phyloP scores from a whole-genome alignment of 768 basidiomycete genomes.

The Phlebiopsis flavidoalba region DNA sequence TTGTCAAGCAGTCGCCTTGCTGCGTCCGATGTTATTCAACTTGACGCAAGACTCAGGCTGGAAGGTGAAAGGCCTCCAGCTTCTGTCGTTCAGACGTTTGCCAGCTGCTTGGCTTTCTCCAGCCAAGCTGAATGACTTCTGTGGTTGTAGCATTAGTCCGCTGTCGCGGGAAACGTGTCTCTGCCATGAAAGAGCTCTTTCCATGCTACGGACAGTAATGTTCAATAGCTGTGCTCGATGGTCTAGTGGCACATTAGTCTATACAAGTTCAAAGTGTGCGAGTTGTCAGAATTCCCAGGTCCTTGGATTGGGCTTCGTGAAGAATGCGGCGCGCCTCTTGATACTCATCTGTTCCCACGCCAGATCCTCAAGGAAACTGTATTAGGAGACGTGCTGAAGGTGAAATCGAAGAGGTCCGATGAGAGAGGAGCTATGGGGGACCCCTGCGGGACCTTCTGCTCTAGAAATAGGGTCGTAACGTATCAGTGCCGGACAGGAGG shows the following conservation, averaged over 20 bases:
- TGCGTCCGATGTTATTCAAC: slow-evolving; percentile 93
- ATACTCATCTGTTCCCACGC: slow-evolving; percentile 90
- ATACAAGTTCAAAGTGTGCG: neutral
- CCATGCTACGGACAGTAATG: slow-evolving; percentile 87
- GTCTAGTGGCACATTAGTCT: slow-evolving; percentile 45
- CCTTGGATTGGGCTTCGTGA: slow-evolving; percentile 86
- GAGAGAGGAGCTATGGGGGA: slow-evolving; percentile 95
- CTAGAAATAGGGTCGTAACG: slow-evolving; percentile 51
- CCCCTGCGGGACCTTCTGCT: slow-evolving; percentile 73
- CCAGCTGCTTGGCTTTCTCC: slow-evolving; percentile 77
- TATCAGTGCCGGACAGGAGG: neutral
- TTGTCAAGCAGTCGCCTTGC: slow-evolving; percentile 88
- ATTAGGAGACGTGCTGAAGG: slow-evolving; percentile 85
- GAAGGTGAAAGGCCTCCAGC: slow-evolving; percentile 93
- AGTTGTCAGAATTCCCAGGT: slow-evolving; percentile 26
- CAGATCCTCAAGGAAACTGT: slow-evolving; percentile 79
- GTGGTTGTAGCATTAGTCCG: slow-evolving; percentile 75
- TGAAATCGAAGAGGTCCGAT: slow-evolving; percentile 96
- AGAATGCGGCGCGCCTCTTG: slow-evolving; percentile 88
- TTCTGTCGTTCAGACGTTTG: slow-evolving; percentile 69
- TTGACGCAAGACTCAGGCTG: slow-evolving; percentile 92
- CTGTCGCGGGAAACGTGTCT: slow-evolving; percentile 88
- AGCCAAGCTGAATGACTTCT: slow-evolving; percentile 87
- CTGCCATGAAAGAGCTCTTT: slow-evolving; percentile 87
- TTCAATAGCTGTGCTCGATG: slow-evolving; percentile 84